Conservation (phyloP, 345 rosid genomes). For the Sisymbrium irio region DNA sequence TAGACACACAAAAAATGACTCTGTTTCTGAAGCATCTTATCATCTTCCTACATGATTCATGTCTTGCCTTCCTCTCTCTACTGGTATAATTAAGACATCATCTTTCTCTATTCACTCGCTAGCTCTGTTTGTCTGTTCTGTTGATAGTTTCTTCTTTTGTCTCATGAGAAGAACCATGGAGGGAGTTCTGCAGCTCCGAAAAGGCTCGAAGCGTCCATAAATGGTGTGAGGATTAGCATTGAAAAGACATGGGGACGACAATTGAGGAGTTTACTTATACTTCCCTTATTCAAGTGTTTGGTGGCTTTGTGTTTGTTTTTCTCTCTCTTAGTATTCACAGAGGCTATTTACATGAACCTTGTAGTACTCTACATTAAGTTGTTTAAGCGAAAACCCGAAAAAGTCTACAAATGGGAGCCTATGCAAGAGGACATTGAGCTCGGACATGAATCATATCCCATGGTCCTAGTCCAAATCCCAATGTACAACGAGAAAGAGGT, state of each 20-base stretch:
- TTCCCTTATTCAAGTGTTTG: slow-evolving; percentile 39
- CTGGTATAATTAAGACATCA: slow-evolving; percentile 13
- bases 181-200: neutral
- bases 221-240: slow-evolving; percentile 6
- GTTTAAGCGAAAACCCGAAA: slow-evolving; percentile 39
- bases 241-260: slow-evolving; percentile 26
- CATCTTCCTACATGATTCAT: slow-evolving; percentile 26
- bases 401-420: slow-evolving; percentile 42
- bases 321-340: slow-evolving; percentile 51
- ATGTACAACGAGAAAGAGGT: slow-evolving; percentile 39
- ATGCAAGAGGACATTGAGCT: slow-evolving; percentile 45
- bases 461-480: slow-evolving; percentile 39
- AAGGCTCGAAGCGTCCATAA: neutral
- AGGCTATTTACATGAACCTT: slow-evolving; percentile 50
- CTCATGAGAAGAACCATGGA: slow-evolving; percentile 16
- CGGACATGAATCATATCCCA: slow-evolving; percentile 37
- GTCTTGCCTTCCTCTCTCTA: slow-evolving; percentile 14
- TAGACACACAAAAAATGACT: neutral
- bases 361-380: slow-evolving; percentile 42
- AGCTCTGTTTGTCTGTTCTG: slow-evolving; percentile 4
- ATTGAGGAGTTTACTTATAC: slow-evolving; percentile 36
- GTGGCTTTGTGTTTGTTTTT: slow-evolving; percentile 42
- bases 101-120: neutral
- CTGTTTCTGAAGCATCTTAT: slow-evolving; percentile 10
- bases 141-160: neutral